Percentiles rank a stretch among this genome's conserved stretches.
Conservation (phyloP, 257 asterid species). For the Ocimum tenuiflorum region DNA sequence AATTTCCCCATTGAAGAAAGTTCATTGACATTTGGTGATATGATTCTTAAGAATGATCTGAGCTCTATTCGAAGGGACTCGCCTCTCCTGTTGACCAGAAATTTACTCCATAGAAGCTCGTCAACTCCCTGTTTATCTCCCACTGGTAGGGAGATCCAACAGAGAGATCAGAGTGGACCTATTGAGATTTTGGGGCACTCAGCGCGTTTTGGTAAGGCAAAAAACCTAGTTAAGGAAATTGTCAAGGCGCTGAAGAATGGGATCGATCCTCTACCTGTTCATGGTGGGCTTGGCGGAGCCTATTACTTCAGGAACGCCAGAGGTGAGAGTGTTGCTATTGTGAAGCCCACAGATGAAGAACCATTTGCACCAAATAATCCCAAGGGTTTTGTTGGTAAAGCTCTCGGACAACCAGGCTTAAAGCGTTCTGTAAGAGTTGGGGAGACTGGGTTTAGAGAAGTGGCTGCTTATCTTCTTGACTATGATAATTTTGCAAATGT, state of each 20-base stretch:
- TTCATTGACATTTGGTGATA: constrained; percentile 84
- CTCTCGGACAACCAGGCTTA: constrained; percentile 89
- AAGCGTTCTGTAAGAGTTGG: constrained; percentile 86
- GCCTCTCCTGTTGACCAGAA: constrained; percentile 77
- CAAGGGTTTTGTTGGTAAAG: constrained; percentile 87
- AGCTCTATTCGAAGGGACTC: constrained; percentile 81
- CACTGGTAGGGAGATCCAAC: constrained; percentile 71
- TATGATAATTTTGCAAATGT: constrained; percentile 81
- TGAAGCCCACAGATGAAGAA: constrained; percentile 97
- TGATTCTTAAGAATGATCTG: constrained; percentile 80
- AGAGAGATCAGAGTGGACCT: constrained; percentile 75
- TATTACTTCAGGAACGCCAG: constrained; percentile 71
- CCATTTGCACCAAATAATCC: constrained; percentile 98
- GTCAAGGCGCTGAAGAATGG: constrained; percentile 69
- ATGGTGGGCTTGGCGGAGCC: constrained; percentile 91
- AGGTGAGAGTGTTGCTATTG: constrained; percentile 92
- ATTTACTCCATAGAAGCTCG: constrained; percentile 77
- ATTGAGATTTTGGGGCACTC: constrained; percentile 84
- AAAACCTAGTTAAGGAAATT: constrained; percentile 61
- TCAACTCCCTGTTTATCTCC: constrained; percentile 98
- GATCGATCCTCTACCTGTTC: constrained; percentile 73
- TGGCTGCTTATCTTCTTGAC: constrained; percentile 95
- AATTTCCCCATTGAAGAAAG: constrained; percentile 85
- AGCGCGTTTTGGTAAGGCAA: constrained; percentile 40
- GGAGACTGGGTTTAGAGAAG: constrained; percentile 93